Conservation (phyloP, 1,284 basidiomycete genomes). For the Takashimella tepidaria region DNA sequence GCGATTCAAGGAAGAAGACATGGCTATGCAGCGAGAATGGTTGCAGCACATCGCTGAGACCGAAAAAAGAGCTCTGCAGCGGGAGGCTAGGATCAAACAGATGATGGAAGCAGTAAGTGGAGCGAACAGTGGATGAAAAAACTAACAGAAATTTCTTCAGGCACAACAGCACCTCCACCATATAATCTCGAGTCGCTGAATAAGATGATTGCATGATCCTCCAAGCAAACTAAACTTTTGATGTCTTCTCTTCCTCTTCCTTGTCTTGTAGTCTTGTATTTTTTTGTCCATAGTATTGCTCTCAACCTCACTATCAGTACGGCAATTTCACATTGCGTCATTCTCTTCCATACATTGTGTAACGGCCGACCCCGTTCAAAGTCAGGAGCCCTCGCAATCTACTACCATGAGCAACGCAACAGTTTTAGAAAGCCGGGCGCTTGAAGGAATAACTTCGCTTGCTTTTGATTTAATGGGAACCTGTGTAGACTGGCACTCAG, state of each 20-base stretch:
- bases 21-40: not conserved
- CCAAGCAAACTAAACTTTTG: no score
- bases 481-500: conserved; percentile 16
- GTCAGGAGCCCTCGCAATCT: not conserved
- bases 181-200: not conserved
- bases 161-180: not conserved
- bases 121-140: not conserved
- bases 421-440: not conserved
- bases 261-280: no score
- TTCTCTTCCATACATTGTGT: not conserved
- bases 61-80: not conserved
- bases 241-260: no score
- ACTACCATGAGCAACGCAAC: no score
- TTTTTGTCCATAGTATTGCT: no score
- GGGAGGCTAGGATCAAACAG: not conserved
- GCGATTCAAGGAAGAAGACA: not conserved
- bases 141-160: not conserved
- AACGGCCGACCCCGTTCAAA: not conserved
- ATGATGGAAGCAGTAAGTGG: not conserved
- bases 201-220: no score
- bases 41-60: not conserved
- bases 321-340: no score
- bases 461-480: conserved; percentile 20
- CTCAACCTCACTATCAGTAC: no score
- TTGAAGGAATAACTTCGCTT: conserved; percentile 3